Conservation (phyloP, 805 yeast genomes). For the Barnettozyma sp. region DNA sequence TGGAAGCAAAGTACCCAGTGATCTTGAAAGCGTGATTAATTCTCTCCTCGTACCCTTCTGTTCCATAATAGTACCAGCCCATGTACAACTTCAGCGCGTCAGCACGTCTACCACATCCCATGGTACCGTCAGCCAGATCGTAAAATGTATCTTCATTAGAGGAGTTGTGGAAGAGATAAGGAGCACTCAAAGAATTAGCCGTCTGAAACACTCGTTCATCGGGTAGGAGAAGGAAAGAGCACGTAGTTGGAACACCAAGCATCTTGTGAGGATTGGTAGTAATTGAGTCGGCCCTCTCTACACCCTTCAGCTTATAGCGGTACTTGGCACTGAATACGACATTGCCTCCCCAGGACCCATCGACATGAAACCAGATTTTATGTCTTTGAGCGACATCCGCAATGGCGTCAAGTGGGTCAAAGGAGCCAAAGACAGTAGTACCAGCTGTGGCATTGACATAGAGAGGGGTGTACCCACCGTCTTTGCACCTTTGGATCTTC, state of each 20-base stretch:
- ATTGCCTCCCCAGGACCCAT: slow-evolving; percentile 91
- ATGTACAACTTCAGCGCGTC: slow-evolving; percentile 74
- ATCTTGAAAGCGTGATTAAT: slow-evolving; percentile 68
- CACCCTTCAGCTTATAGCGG: slow-evolving; percentile 44
- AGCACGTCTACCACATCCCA: slow-evolving; percentile 88
- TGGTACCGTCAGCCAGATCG: slow-evolving; percentile 83
- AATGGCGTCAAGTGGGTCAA: slow-evolving; percentile 58
- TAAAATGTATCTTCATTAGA: slow-evolving; percentile 45
- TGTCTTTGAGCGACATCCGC: slow-evolving; percentile 45
- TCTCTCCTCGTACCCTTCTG: slow-evolving; percentile 53
- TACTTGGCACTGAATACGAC: slow-evolving; percentile 55
- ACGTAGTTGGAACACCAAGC: slow-evolving; percentile 79
- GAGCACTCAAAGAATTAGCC: slow-evolving; percentile 73
- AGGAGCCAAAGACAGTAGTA: slow-evolving; percentile 82
- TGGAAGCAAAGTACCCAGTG: slow-evolving; percentile 52
- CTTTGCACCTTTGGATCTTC: slow-evolving; percentile 36
- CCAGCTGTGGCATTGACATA: slow-evolving; percentile 84
- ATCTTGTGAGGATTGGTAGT: slow-evolving; percentile 83
- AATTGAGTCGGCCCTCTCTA: slow-evolving; percentile 62
- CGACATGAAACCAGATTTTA: slow-evolving; percentile 74
- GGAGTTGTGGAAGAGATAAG: slow-evolving; percentile 68
- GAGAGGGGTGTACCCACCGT: slow-evolving; percentile 61
- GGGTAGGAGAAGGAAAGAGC: slow-evolving; percentile 68
- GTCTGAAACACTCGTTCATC: slow-evolving; percentile 57
- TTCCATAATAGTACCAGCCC: slow-evolving; percentile 78